Evolutionary conservation across 2,329 filamentous ascomycete genomes (phyloP), one percentile per base, ranked within the genome.

Genomic region (Graphilbum ipis-grandicollis): DNA sequence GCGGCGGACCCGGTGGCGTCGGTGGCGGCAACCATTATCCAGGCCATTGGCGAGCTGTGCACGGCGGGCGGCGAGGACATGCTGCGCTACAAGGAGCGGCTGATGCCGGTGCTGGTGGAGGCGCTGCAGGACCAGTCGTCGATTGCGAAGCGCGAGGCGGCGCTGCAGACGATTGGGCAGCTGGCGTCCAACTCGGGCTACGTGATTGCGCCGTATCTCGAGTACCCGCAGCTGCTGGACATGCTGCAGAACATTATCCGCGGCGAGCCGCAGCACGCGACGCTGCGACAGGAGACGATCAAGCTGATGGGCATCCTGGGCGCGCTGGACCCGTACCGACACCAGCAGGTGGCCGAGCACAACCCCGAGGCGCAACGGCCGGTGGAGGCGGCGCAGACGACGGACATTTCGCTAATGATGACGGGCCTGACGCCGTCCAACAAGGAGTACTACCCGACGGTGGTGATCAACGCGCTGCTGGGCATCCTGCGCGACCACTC

Each of bases 351-450:
- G 36, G 82, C 92, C 53, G 88, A 96, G 55, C 75, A 78, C 44
- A 80, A 77, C 2, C 84, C 85, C 0, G 88, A 94, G 51, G 71
- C 79, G 44, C 81, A 90, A 50, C 70, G 68, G 21, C 68, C 66
- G 17, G 63, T 65, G 29, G 74, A 78, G 45, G 65, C 66, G 46
- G 71, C 68, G 30, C 71, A 75, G 39, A 61, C 93, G 48, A 93
- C 88, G 0, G 90, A 98, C 55, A 92, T 98, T 33, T 90, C 86
- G 4, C 67, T 98, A 22, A 96, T 98, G 66, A 98, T 98, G 88
- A 85, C 83, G 31, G 90, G 92, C 13, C 66, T 94, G 30, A 96
- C 86, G 1, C 92, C 90, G 0, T 96, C 88, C 0, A 93, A 83
- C 50, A 93, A 98, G 51, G 90, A 98, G 49, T 98, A 98, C 56